Conservation (phyloP, 148 eudicot species). For the Vaccinium darrowii region DNA sequence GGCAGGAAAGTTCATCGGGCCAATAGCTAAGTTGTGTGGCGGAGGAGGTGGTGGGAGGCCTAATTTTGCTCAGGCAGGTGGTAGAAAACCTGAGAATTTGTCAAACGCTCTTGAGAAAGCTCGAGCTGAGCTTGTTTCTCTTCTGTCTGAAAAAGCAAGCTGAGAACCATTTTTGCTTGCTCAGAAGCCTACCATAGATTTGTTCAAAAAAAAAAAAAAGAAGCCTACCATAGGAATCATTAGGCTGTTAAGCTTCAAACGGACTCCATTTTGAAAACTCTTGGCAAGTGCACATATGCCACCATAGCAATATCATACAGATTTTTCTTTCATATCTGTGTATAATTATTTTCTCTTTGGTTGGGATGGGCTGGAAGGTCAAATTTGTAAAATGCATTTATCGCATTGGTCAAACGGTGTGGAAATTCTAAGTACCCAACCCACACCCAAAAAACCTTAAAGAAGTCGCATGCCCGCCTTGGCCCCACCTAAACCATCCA, state of each 20-base stretch:
- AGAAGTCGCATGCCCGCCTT: too few species aligned
- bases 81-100: conserved; percentile 81
- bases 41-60: conserved; percentile 98
- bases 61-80: conserved; percentile 95
- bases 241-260: neutral
- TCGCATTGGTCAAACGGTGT: neutral
- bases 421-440: too few species aligned
- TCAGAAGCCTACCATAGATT: neutral
- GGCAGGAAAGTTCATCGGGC: conserved; percentile 89
- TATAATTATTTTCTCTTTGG: too few species aligned
- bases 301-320: neutral
- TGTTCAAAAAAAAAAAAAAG: too few species aligned
- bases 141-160: conserved; percentile 51
- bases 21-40: conserved; percentile 86
- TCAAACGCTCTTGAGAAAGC: conserved; percentile 72
- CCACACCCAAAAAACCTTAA: too few species aligned
- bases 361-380: neutral
- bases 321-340: neutral
- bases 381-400: neutral
- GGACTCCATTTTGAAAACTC: neutral
- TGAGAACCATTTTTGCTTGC: conserved; percentile 26
- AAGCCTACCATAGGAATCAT: neutral
- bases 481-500: too few species aligned
- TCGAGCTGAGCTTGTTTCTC: conserved; percentile 52
- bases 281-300: neutral